Percentiles rank a stretch among this genome's conserved stretches.
Evolutionary conservation across 1,284 basidiomycete genomes (phyloP).

Genomic region (Earliella scabrosa): DNA sequence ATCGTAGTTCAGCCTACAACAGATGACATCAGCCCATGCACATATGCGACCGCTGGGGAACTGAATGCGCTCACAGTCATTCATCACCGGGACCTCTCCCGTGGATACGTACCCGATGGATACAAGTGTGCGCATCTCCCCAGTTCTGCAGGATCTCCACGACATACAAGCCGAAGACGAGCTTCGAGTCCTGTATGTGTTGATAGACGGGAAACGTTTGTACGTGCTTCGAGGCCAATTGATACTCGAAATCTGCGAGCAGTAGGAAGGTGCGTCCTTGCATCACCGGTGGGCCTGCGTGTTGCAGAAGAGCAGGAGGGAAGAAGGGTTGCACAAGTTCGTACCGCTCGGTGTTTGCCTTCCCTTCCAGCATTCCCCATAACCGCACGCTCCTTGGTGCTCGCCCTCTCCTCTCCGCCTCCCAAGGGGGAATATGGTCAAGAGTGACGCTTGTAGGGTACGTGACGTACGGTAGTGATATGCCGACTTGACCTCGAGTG

Average conservation of each 20-base stretch:
- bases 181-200: background rate
- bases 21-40: too few relatives aligned
- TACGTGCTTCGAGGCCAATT: background rate
- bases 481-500: background rate
- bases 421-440: background rate
- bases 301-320: too few relatives aligned
- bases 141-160: background rate
- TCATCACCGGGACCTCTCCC: too few relatives aligned
- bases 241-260: background rate
- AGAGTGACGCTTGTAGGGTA: background rate
- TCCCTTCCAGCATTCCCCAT: background rate
- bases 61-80: too few relatives aligned
- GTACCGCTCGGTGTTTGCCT: background rate
- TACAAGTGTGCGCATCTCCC: background rate
- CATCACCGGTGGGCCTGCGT: background rate
- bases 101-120: background rate
- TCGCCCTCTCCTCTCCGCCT: background rate
- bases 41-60: too few relatives aligned
- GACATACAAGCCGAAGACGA: background rate
- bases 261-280: background rate
- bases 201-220: background rate
- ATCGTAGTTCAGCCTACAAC: too few relatives aligned
- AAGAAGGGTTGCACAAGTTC: background rate
- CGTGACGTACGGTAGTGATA: background rate
- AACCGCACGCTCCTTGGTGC: background rate